Evolutionary conservation across 768 basidiomycete species (phyloP), one percentile per base, ranked within the genome.

Genomic region (Lactarius hatsudake): DNA sequence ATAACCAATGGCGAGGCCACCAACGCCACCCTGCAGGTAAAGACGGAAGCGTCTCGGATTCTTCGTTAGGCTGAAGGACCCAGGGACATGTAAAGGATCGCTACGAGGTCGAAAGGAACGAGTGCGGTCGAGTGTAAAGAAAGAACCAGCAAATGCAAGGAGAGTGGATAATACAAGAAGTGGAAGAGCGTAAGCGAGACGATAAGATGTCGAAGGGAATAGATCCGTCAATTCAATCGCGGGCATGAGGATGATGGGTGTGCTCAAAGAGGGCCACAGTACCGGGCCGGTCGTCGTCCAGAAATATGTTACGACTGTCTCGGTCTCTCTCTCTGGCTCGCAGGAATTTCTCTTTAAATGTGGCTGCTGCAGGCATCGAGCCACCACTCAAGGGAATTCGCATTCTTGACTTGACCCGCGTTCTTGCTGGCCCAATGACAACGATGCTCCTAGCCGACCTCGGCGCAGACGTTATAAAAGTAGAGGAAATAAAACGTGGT

Each of bases 381-480:
- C 91, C 91, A 0, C 95, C 95, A 3, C 78, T 98, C 67, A 81
- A 83, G 68, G 94, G 92, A 18, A 80, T 96, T 70, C 86, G 83
- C 72, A 84, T 97, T n/a, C 81, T 98, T 28, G 96, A 98, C 77
- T 78, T 97, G 63, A 94, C 94, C 17, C 84, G 96, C 34, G 90
- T 97, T 1, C 79, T 98, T 59, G 94, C 94, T n/a, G 94, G 93
- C 0, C 94, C 94, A 38, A 90, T 89, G 1, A 86, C 90, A n/a
- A 92, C 94, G 1, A 92, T 96, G 94, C 83, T 96, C 67, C 82
- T 97, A n/a, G 94, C 89, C 8, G 94, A 96, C 78, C 79, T 96
- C 42, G 90, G 93, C 1, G 96, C 96, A 57, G 94, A 98, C 74
- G 94, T 98, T 34, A 85, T 97, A 76, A 98, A 97, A 76, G 86